phyloP scores from a whole-genome alignment of 75 land plant genomes.

The Pinus tabuliformis region DNA sequence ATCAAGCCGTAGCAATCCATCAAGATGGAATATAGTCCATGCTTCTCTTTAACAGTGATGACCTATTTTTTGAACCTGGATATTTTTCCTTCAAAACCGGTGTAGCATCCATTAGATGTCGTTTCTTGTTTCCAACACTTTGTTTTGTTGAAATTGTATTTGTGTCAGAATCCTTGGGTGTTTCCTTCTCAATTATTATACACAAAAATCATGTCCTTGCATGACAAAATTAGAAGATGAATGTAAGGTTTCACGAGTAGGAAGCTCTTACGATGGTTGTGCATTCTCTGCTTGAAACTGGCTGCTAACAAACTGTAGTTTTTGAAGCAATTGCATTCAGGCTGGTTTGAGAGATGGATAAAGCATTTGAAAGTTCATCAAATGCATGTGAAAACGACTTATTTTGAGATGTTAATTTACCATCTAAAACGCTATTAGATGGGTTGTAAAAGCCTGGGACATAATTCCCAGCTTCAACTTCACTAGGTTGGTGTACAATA shows the following conservation, averaged over 20 bases:
- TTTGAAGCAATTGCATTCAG: background rate
- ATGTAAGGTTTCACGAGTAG: conserved; percentile 64
- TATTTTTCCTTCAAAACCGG: conserved; percentile 31
- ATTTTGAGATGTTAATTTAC: too few relatives aligned
- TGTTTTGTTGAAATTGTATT: background rate
- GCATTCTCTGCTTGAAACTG: background rate
- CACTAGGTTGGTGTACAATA: too few relatives aligned
- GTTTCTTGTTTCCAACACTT: conserved; percentile 29
- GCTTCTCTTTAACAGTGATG: conserved; percentile 21
- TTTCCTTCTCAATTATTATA: conserved; percentile 6
- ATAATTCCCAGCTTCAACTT: too few relatives aligned
- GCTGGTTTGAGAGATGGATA: conserved; percentile 4
- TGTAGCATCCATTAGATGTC: conserved; percentile 35
- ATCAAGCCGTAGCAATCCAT: too few relatives aligned
- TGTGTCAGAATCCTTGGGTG: conserved; percentile 17
- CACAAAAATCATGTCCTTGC: background rate
- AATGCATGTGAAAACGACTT: background rate
- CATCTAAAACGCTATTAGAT: too few relatives aligned
- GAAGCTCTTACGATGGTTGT: conserved; percentile 24
- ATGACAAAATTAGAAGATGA: conserved; percentile 31
- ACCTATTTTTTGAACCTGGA: conserved; percentile 32
- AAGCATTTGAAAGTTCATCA: conserved; percentile 3
- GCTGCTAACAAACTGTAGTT: conserved; percentile 6
- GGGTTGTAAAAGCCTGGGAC: too few relatives aligned
- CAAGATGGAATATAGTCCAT: conserved; percentile 64